Percentiles rank a stretch among this genome's conserved stretches.
phyloP scores from a whole-genome alignment of 2,329 filamentous ascomycete species.

The Pseudogymnoascus sp. region DNA sequence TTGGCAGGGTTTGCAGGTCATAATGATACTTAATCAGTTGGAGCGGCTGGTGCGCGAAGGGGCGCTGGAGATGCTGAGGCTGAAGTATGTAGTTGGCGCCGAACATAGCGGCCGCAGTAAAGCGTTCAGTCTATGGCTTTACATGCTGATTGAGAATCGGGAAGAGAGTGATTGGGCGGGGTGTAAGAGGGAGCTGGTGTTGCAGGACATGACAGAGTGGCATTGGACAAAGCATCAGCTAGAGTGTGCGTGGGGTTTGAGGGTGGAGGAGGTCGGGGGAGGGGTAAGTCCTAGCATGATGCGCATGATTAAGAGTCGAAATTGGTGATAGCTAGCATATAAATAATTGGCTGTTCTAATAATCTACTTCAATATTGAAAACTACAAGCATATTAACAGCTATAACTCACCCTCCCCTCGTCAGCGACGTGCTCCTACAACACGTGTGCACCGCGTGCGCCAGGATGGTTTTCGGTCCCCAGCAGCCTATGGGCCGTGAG shows the following conservation, averaged over 20 bases:
- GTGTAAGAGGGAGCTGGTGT: neutral
- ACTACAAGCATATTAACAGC: too few species aligned
- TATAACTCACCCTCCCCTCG: too few species aligned
- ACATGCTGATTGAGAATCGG: neutral
- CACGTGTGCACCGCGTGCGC: too few species aligned
- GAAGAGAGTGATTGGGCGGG: neutral
- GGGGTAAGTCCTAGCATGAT: neutral
- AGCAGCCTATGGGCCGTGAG: too few species aligned
- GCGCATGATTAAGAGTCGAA: neutral
- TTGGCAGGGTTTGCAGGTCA: neutral
- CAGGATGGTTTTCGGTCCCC: too few species aligned
- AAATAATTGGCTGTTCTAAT: neutral
- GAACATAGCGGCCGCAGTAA: neutral
- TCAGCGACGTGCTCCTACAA: too few species aligned
- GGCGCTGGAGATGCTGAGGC: neutral
- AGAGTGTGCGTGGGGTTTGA: neutral
- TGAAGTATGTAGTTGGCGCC: neutral
- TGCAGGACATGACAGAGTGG: neutral
- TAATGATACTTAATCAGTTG: neutral
- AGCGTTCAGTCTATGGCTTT: neutral
- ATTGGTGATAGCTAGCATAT: neutral
- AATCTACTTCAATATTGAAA: neutral
- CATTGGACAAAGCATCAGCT: neutral
- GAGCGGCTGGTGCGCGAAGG: neutral
- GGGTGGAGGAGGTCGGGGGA: neutral